phyloP scores from a whole-genome alignment of 2,329 filamentous ascomycete genomes.

The Biscogniauxia marginata region DNA sequence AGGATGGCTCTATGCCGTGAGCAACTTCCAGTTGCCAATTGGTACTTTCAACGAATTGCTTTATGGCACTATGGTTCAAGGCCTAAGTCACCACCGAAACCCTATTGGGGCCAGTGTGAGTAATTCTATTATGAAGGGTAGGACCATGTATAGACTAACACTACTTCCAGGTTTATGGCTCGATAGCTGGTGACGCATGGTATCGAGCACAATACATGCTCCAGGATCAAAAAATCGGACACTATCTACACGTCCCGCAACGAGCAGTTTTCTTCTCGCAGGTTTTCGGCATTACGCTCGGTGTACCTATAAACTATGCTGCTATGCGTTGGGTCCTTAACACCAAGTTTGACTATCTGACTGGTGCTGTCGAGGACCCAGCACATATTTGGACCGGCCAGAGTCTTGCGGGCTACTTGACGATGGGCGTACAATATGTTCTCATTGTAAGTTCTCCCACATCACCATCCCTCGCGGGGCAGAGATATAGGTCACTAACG shows the following conservation, averaged over 20 bases:
- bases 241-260: constrained; percentile 62
- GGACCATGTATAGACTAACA: constrained; percentile 1
- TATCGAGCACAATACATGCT: constrained; percentile 57
- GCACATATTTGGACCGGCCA: constrained; percentile 63
- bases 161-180: constrained; percentile 45
- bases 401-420: constrained; percentile 48
- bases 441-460: constrained; percentile 42
- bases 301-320: constrained; percentile 60
- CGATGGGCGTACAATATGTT: constrained; percentile 59
- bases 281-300: constrained; percentile 57
- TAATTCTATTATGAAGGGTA: background rate
- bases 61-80: constrained; percentile 59
- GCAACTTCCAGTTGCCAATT: constrained; percentile 53
- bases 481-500: too few relatives aligned
- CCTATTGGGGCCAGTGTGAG: constrained; percentile 52
- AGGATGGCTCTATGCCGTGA: constrained; percentile 59
- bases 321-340: constrained; percentile 60
- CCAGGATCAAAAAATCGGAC: constrained; percentile 63
- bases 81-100: constrained; percentile 50
- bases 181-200: constrained; percentile 62
- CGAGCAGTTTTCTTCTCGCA: constrained; percentile 60
- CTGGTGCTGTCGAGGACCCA: constrained; percentile 50
- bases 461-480: background rate
- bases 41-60: constrained; percentile 60
- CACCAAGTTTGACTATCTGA: constrained; percentile 55